phyloP scores from a whole-genome alignment of 139 green algal species.

The Pleodorina starrii region DNA sequence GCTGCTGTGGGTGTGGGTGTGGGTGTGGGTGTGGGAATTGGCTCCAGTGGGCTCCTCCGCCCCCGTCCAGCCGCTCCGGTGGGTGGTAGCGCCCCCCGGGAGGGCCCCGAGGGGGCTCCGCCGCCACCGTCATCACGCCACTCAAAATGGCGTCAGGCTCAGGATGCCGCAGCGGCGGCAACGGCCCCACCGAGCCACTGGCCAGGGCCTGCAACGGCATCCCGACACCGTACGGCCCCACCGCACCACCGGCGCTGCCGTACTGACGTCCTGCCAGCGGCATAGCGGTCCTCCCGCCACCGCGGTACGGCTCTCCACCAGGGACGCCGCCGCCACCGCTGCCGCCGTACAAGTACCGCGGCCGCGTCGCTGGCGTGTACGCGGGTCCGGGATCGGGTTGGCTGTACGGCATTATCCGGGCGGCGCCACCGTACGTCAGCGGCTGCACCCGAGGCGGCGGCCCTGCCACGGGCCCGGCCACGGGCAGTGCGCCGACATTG shows the following conservation, averaged over 20 bases:
- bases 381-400: neutral
- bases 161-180: neutral
- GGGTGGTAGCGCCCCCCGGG: no score
- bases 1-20: no score
- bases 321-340: no score
- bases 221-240: neutral
- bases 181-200: neutral
- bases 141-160: neutral
- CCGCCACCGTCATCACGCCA: no score
- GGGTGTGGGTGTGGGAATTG: no score
- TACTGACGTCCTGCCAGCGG: neutral
- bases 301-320: neutral
- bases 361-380: neutral
- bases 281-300: neutral
- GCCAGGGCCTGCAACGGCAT: neutral
- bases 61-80: no score
- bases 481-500: no score
- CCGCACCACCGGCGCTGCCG: constrained; percentile 5
- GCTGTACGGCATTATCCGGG: neutral
- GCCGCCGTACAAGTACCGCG: neutral
- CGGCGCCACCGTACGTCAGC: neutral
- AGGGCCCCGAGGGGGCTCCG: no score
- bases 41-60: no score
- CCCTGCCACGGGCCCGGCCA: no score
- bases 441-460: no score